These are phyloP conservation scores for Onygenales sp. DNA, from an alignment of 2,329 filamentous ascomycete species.

Conservation along the genomic window DNA sequence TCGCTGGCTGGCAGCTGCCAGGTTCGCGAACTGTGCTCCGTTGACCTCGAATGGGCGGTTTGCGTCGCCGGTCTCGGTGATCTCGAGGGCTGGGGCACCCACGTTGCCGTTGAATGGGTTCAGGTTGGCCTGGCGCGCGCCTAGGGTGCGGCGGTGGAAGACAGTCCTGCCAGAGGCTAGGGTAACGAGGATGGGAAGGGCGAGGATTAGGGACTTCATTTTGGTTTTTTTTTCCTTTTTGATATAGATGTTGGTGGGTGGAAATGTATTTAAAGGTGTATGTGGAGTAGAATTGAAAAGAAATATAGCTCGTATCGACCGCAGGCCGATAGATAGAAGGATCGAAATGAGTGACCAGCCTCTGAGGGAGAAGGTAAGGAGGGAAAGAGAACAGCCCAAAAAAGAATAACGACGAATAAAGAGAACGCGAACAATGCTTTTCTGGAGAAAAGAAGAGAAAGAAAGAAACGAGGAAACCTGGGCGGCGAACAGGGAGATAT, in stretches of 20 bases:
- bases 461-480: not conserved
- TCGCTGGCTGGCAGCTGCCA: not conserved
- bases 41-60: not conserved
- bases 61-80: not conserved
- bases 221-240: not conserved
- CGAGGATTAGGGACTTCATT: conserved; percentile 1
- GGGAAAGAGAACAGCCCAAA: not conserved
- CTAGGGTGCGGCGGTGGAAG: not conserved
- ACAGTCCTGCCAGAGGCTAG: conserved; percentile 1
- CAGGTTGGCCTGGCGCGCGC: not conserved
- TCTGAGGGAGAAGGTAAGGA: not conserved
- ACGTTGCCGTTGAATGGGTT: not conserved
- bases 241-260: not conserved
- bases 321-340: not conserved
- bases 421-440: not conserved
- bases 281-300: not conserved
- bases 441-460: not conserved
- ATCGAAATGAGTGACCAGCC: conserved; percentile 6
- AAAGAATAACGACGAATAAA: not conserved
- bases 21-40: not conserved
- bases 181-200: conserved; percentile 1
- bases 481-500: not conserved
- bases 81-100: not conserved
- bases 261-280: not conserved
- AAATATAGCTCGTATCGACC: not conserved